Percentiles rank a stretch among this genome's conserved stretches.
phyloP scores from a whole-genome alignment of 2,329 filamentous ascomycete genomes.

The Herpotrichia juniperi region DNA sequence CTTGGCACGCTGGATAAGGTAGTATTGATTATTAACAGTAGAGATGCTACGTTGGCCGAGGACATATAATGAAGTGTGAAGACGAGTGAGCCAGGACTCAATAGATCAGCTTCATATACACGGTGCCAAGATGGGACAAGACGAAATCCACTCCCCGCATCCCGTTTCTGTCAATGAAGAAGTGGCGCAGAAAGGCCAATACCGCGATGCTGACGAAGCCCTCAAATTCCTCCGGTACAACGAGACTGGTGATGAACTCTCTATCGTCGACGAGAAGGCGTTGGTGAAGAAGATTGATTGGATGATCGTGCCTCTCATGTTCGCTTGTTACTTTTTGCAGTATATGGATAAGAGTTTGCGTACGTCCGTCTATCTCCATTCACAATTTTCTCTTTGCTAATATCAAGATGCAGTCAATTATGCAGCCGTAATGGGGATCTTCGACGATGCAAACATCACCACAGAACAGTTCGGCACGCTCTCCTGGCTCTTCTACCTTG shows the following conservation, averaged over 20 bases:
- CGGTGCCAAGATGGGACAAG: slow-evolving; percentile 12
- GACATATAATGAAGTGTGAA: neutral
- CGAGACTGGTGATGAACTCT: slow-evolving; percentile 13
- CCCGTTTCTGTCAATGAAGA: slow-evolving; percentile 8
- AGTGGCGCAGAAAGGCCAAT: slow-evolving; percentile 9
- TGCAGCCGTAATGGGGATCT: slow-evolving; percentile 69
- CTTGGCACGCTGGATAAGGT: neutral
- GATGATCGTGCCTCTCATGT: slow-evolving; percentile 31
- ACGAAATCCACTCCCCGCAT: slow-evolving; percentile 10
- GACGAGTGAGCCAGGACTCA: neutral
- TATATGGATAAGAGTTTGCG: slow-evolving; percentile 28
- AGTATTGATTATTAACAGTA: neutral
- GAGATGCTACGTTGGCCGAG: neutral
- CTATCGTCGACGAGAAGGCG: slow-evolving; percentile 17
- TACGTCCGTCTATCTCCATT: slow-evolving; percentile 4
- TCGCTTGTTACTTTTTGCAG: slow-evolving; percentile 26
- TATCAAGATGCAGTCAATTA: slow-evolving; percentile 14
- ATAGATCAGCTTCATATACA: neutral
- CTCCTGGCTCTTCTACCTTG: slow-evolving; percentile 55
- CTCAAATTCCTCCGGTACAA: slow-evolving; percentile 22
- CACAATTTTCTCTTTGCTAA: neutral
- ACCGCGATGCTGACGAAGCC: slow-evolving; percentile 20
- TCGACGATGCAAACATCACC: slow-evolving; percentile 62
- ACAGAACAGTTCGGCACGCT: slow-evolving; percentile 65
- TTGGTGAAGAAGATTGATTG: slow-evolving; percentile 24